Conservation (phyloP, 257 asterid genomes). For the Salvia splendens region DNA sequence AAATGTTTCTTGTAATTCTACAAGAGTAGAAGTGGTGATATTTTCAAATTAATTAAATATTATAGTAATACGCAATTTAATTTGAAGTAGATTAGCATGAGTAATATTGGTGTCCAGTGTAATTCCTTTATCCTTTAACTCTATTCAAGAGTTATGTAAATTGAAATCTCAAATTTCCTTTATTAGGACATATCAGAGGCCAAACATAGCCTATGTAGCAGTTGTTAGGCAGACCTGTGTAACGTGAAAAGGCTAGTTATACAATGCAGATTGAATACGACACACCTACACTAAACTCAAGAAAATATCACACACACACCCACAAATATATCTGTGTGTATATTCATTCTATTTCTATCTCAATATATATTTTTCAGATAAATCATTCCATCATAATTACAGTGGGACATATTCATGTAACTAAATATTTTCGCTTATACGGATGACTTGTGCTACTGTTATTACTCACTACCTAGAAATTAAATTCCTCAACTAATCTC, state of each 20-base stretch:
- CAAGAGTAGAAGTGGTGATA: no score
- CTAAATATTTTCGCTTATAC: not conserved
- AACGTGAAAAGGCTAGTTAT: conserved; percentile 29
- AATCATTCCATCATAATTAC: conserved; percentile 44
- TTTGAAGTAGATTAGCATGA: not conserved
- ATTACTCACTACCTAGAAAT: no score
- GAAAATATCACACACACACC: conserved; percentile 27
- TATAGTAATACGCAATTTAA: not conserved
- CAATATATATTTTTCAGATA: not conserved
- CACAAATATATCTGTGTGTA: not conserved
- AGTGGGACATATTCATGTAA: not conserved
- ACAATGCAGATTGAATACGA: conserved; percentile 39
- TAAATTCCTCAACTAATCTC: no score
- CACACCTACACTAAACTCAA: conserved; percentile 51
- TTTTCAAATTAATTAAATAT: no score
- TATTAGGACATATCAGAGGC: not conserved
- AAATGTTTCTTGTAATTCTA: no score
- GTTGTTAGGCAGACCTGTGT: conserved; percentile 25
- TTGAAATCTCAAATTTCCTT: conserved; percentile 5
- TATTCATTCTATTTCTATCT: not conserved
- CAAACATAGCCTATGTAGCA: conserved; percentile 26
- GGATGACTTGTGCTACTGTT: no score
- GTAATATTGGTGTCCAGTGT: not conserved
- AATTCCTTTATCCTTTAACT: conserved; percentile 3
- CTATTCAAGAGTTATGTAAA: not conserved